Conservation (phyloP, 257 asterid species). For the Forsythia viridissima region DNA sequence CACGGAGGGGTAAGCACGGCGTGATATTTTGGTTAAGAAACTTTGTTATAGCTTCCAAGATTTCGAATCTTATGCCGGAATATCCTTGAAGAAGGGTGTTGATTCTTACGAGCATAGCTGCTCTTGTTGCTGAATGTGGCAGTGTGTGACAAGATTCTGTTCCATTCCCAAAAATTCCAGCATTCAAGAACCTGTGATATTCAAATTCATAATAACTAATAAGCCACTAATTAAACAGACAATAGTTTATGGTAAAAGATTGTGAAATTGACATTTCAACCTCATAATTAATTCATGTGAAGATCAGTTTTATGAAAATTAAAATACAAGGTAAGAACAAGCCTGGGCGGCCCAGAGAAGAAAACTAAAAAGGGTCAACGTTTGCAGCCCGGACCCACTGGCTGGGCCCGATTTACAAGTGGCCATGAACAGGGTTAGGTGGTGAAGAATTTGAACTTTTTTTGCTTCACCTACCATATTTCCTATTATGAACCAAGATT, state of each 20-base stretch:
- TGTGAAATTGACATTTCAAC: too few relatives aligned
- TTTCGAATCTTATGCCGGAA: slow-evolving; percentile 61
- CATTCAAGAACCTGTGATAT: slow-evolving; percentile 44
- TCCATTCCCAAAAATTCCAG: slow-evolving; percentile 54
- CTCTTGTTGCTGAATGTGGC: slow-evolving; percentile 54
- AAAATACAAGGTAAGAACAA: neutral
- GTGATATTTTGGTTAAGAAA: slow-evolving; percentile 55
- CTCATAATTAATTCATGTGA: neutral
- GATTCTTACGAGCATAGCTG: slow-evolving; percentile 59
- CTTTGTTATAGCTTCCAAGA: slow-evolving; percentile 53
- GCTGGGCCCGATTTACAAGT: neutral
- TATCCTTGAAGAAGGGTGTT: slow-evolving; percentile 65
- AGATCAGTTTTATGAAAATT: neutral
- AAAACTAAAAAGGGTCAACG: neutral
- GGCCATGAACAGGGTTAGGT: neutral
- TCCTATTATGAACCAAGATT: neutral
- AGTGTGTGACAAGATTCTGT: slow-evolving; percentile 47
- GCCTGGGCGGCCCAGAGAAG: neutral
- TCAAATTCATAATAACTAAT: neutral
- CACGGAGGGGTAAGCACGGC: slow-evolving; percentile 58
- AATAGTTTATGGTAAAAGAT: neutral
- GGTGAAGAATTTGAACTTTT: neutral
- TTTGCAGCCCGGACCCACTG: neutral
- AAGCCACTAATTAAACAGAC: neutral
- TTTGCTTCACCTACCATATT: neutral